These are phyloP conservation scores for Lichtheimia ornata DNA, from an alignment of 371 early-diverging fungal genomes.

Conservation along the genomic window DNA sequence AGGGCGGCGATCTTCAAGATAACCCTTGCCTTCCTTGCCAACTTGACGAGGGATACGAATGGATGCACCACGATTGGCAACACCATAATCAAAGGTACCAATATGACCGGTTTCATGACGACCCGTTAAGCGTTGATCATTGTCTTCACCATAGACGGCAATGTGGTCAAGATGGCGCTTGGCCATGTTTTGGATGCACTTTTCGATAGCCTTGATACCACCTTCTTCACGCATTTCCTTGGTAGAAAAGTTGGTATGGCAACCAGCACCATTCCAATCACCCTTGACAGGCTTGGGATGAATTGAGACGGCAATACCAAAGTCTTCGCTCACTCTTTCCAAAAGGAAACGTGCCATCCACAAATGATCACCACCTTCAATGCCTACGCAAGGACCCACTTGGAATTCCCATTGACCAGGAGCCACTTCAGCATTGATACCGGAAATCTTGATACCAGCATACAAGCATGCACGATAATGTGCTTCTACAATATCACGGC, in stretches of 20 bases:
- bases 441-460: constrained; percentile 51
- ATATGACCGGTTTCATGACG: constrained; percentile 58
- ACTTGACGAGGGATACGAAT: constrained; percentile 58
- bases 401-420: constrained; percentile 58
- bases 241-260: constrained; percentile 55
- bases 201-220: constrained; percentile 51
- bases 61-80: constrained; percentile 56
- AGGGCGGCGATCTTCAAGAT: constrained; percentile 52
- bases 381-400: constrained; percentile 57
- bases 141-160: constrained; percentile 58
- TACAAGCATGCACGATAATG: constrained; percentile 62
- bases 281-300: constrained; percentile 58
- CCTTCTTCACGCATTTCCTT: constrained; percentile 48
- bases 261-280: constrained; percentile 59
- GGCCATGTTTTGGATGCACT: constrained; percentile 49
- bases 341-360: constrained; percentile 53
- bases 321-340: constrained; percentile 57
- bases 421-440: constrained; percentile 41
- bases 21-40: constrained; percentile 51
- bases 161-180: constrained; percentile 48
- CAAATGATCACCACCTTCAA: constrained; percentile 47
- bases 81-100: constrained; percentile 47
- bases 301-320: constrained; percentile 49
- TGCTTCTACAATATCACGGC: constrained; percentile 61
- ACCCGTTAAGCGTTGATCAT: constrained; percentile 55